Conservation (phyloP, 768 basidiomycete species). For the Leccinum olivaceopallidum region DNA sequence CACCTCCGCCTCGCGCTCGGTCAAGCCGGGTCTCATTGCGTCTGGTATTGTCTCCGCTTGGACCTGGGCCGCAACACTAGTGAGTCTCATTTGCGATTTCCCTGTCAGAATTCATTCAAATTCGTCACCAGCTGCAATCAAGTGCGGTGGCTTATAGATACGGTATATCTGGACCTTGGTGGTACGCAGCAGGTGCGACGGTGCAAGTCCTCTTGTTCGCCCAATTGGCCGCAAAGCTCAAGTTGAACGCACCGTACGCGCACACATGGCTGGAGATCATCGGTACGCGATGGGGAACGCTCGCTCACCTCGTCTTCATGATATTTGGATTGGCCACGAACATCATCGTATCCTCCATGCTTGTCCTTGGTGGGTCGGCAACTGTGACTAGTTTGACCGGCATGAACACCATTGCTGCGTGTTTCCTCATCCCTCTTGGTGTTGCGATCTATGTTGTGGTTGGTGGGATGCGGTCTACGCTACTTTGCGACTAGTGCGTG, state of each 20-base stretch:
- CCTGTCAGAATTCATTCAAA: not conserved
- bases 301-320: slow-evolving; percentile 83
- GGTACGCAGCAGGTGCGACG: slow-evolving; percentile 90
- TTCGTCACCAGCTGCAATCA: slow-evolving; percentile 58
- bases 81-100: slow-evolving; percentile 24
- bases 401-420: slow-evolving; percentile 88
- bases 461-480: slow-evolving; percentile 83
- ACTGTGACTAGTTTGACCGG: slow-evolving; percentile 88
- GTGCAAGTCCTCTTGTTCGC: slow-evolving; percentile 92
- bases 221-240: slow-evolving; percentile 87
- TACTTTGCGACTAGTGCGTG: slow-evolving; percentile 84
- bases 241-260: slow-evolving; percentile 85
- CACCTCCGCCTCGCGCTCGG: slow-evolving; percentile 74
- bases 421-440: slow-evolving; percentile 87
- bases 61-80: slow-evolving; percentile 86
- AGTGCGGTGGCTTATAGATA: slow-evolving; percentile 85
- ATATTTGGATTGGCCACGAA: slow-evolving; percentile 94
- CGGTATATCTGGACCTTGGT: slow-evolving; percentile 85
- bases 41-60: slow-evolving; percentile 92
- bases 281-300: slow-evolving; percentile 72
- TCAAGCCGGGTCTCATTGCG: slow-evolving; percentile 91
- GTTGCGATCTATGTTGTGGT: slow-evolving; percentile 88
- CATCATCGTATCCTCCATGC: slow-evolving; percentile 87
- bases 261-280: slow-evolving; percentile 91
- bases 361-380: slow-evolving; percentile 78